These are phyloP conservation scores for Tetragonia tetragonoides DNA, from an alignment of 148 eudicot species.

Conservation along the genomic window DNA sequence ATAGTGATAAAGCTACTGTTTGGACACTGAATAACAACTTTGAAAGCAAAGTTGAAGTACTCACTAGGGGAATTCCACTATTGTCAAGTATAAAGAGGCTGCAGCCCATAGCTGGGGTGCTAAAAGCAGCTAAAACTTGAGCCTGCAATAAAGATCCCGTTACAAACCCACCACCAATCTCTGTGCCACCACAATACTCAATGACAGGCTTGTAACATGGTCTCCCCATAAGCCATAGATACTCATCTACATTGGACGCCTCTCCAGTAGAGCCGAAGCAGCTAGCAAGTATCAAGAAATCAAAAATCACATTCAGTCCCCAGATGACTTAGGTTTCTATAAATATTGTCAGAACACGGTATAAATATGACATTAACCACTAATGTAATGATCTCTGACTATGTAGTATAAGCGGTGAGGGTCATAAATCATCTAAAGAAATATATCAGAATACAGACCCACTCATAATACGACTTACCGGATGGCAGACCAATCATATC, in stretches of 20 bases:
- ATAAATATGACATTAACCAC: not conserved
- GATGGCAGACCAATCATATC: constrained; percentile 87
- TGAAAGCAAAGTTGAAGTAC: constrained; percentile 30
- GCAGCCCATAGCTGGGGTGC: constrained; percentile 92
- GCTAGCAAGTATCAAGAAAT: constrained; percentile 33
- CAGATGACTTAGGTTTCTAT: not conserved
- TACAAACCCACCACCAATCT: constrained; percentile 89
- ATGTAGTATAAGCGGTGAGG: not conserved
- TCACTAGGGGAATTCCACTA: constrained; percentile 73
- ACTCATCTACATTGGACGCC: constrained; percentile 91
- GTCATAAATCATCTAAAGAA: not conserved
- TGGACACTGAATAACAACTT: not conserved
- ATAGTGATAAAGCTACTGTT: not conserved
- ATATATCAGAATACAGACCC: not conserved
- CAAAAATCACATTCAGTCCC: not conserved
- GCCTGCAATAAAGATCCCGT: constrained; percentile 82
- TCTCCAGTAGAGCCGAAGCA: constrained; percentile 96
- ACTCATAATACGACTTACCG: constrained; percentile 49
- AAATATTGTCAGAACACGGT: not conserved
- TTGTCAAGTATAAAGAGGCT: constrained; percentile 68
- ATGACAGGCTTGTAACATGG: constrained; percentile 86
- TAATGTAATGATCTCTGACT: not conserved
- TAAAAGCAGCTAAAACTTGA: constrained; percentile 86
- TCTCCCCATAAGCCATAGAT: constrained; percentile 96
- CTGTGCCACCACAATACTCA: constrained; percentile 97